A percentile compares a stretch with the other conserved stretches of the same genome.
Evolutionary conservation across 2,329 filamentous ascomycete species (phyloP).

Genomic region (Trichoderma sp.): DNA sequence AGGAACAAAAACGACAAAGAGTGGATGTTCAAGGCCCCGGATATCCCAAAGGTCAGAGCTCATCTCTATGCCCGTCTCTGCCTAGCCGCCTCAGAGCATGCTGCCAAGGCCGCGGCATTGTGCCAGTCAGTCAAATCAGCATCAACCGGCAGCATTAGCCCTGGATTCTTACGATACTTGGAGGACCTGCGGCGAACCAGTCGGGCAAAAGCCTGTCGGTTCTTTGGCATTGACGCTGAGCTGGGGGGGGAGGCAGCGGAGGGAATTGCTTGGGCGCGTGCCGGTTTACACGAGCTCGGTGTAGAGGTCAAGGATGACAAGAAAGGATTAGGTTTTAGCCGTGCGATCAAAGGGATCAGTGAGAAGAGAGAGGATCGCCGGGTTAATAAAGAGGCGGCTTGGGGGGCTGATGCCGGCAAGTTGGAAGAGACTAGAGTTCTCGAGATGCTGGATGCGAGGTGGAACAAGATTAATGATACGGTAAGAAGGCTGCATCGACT

Average conservation of each 20-base stretch:
- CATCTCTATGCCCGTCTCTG: slow-evolving; percentile 87
- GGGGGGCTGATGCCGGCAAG: slow-evolving; percentile 82
- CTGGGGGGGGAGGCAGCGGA: slow-evolving; percentile 77
- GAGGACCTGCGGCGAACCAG: slow-evolving; percentile 74
- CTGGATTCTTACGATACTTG: slow-evolving; percentile 70
- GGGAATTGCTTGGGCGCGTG: slow-evolving; percentile 83
- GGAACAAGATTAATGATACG: slow-evolving; percentile 91
- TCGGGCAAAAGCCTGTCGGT: slow-evolving; percentile 82
- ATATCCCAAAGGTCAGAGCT: slow-evolving; percentile 84
- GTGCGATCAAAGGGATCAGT: slow-evolving; percentile 71
- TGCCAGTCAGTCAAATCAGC: slow-evolving; percentile 44
- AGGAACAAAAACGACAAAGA: slow-evolving; percentile 83
- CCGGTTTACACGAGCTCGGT: slow-evolving; percentile 74
- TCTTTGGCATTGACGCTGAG: slow-evolving; percentile 89
- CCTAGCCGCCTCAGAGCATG: slow-evolving; percentile 85
- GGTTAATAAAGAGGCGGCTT: slow-evolving; percentile 70
- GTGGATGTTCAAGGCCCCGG: slow-evolving; percentile 93
- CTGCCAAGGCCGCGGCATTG: slow-evolving; percentile 66
- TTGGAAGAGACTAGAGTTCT: slow-evolving; percentile 83
- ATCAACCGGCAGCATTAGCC: slow-evolving; percentile 58
- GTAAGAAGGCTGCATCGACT: slow-evolving; percentile 49
- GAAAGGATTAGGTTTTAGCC: slow-evolving; percentile 60
- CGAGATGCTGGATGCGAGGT: slow-evolving; percentile 84
- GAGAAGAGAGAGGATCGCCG: slow-evolving; percentile 79
- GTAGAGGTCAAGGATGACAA: slow-evolving; percentile 55